phyloP scores from a whole-genome alignment of 1,284 basidiomycete genomes.

The Apiotrichum gamsii region DNA sequence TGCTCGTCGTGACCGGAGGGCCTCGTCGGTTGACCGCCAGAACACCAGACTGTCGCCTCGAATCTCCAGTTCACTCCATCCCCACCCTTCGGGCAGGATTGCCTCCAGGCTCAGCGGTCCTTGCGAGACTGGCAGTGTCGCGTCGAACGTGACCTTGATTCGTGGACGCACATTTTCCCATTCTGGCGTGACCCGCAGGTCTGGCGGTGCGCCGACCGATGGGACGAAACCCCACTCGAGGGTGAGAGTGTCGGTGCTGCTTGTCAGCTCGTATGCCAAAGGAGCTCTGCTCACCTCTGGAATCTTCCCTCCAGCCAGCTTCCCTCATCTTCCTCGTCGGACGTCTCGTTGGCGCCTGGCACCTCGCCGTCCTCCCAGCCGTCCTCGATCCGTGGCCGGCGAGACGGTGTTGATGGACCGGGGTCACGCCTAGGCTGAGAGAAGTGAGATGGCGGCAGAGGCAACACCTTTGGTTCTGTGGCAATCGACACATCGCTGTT shows the following conservation, averaged over 20 bases:
- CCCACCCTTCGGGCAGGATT: slow-evolving; percentile 34
- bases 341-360: slow-evolving; percentile 19
- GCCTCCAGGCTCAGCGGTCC: slow-evolving; percentile 17
- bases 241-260: slow-evolving; percentile 29
- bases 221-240: slow-evolving; percentile 34
- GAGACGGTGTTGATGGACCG: slow-evolving; percentile 9
- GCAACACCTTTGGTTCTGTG: slow-evolving; percentile 34
- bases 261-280: slow-evolving; percentile 2
- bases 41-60: slow-evolving; percentile 23
- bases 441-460: slow-evolving; percentile 21
- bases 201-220: slow-evolving; percentile 12
- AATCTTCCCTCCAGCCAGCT: slow-evolving; percentile 40
- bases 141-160: slow-evolving; percentile 25
- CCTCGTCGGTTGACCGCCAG: slow-evolving; percentile 29
- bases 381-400: slow-evolving; percentile 17
- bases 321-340: slow-evolving; percentile 17
- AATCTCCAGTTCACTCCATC: slow-evolving; percentile 31
- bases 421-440: slow-evolving; percentile 20
- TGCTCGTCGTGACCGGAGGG: slow-evolving; percentile 1
- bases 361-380: slow-evolving; percentile 39
- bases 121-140: slow-evolving; percentile 5
- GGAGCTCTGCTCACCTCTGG: slow-evolving; percentile 25
- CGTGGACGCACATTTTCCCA: slow-evolving; percentile 20
- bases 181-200: slow-evolving; percentile 22
- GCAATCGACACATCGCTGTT: slow-evolving; percentile 27